A percentile compares a stretch with the other conserved stretches of the same genome.
phyloP scores from a whole-genome alignment of 163 green algal species.

The Trebouxiophyceae sp. region DNA sequence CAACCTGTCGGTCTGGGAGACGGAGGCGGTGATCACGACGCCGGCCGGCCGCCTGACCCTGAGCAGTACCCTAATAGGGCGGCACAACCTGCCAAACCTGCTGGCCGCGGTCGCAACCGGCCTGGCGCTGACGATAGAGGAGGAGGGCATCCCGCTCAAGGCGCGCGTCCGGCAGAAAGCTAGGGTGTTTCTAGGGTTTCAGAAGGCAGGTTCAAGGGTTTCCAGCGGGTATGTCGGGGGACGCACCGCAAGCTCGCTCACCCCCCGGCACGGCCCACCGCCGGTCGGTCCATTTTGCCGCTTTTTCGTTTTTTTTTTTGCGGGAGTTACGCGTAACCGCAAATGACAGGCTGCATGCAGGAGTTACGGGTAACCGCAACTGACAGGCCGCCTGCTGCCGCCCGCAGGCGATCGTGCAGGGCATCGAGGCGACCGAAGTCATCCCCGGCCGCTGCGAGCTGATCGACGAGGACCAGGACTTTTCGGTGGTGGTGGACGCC shows the following conservation, averaged over 20 bases:
- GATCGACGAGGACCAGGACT: slow-evolving; percentile 87
- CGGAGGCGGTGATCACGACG: slow-evolving; percentile 55
- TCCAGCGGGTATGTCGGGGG: no score
- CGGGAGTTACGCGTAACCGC: no score
- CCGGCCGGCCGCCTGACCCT: slow-evolving; percentile 71
- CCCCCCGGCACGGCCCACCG: no score
- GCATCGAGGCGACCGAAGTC: slow-evolving; percentile 76
- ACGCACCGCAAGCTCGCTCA: no score
- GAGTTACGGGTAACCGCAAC: neutral
- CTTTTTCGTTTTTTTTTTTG: no score
- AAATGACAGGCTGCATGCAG: neutral
- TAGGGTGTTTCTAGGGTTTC: no score
- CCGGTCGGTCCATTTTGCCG: no score
- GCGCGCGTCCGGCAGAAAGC: no score
- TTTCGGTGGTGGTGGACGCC: slow-evolving; percentile 83
- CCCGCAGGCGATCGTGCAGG: slow-evolving; percentile 70
- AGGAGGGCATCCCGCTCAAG: slow-evolving; percentile 6
- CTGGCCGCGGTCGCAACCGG: slow-evolving; percentile 78
- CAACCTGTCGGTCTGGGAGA: slow-evolving; percentile 69
- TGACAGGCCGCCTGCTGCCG: slow-evolving; percentile 7
- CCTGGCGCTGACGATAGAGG: slow-evolving; percentile 35
- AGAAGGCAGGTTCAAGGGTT: no score
- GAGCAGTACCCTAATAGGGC: slow-evolving; percentile 70
- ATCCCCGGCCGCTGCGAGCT: slow-evolving; percentile 84
- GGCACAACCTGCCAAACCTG: slow-evolving; percentile 87